Conservation (phyloP, 2,329 filamentous ascomycete species). For the Onygenales sp. region DNA sequence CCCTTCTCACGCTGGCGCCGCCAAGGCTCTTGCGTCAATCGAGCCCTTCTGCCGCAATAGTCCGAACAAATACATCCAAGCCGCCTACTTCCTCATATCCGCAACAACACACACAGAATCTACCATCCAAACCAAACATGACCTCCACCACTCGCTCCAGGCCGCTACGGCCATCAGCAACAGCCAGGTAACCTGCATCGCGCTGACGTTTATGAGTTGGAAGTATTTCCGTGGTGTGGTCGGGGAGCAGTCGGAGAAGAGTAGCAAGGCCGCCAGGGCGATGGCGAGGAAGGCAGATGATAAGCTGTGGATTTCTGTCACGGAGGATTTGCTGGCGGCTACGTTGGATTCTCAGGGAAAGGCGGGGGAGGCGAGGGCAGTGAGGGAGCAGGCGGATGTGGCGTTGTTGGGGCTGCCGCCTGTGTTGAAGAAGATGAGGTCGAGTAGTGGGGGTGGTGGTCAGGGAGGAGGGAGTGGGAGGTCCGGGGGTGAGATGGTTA, state of each 20-base stretch:
- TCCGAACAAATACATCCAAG: conserved; percentile 63
- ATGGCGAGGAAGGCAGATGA: conserved; percentile 64
- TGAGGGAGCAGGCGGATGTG: conserved; percentile 36
- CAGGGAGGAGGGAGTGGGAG: not conserved
- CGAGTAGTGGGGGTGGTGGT: not conserved
- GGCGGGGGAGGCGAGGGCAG: conserved; percentile 38
- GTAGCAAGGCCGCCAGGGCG: conserved; percentile 57
- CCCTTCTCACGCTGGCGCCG: conserved; percentile 49
- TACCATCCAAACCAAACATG: conserved; percentile 68
- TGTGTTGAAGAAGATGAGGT: conserved; percentile 21
- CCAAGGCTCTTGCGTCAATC: conserved; percentile 54
- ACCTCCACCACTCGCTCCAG: conserved; percentile 63
- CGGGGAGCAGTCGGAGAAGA: conserved; percentile 70
- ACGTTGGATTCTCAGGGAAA: conserved; percentile 66
- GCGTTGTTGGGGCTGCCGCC: conserved; percentile 29
- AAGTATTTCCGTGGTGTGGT: conserved; percentile 75
- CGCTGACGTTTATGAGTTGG: conserved; percentile 74
- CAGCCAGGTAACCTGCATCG: conserved; percentile 70
- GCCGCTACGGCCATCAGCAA: conserved; percentile 63
- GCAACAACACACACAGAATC: conserved; percentile 58
- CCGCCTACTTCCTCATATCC: conserved; percentile 66
- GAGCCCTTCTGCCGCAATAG: conserved; percentile 59
- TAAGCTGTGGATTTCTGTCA: conserved; percentile 69
- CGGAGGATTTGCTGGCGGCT: conserved; percentile 66
- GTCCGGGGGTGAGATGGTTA: conserved; percentile 3